A percentile compares a stretch with the other conserved stretches of the same genome.
phyloP scores from a whole-genome alignment of 2,329 filamentous ascomycete species.

The Phyllosticta citribraziliensis region DNA sequence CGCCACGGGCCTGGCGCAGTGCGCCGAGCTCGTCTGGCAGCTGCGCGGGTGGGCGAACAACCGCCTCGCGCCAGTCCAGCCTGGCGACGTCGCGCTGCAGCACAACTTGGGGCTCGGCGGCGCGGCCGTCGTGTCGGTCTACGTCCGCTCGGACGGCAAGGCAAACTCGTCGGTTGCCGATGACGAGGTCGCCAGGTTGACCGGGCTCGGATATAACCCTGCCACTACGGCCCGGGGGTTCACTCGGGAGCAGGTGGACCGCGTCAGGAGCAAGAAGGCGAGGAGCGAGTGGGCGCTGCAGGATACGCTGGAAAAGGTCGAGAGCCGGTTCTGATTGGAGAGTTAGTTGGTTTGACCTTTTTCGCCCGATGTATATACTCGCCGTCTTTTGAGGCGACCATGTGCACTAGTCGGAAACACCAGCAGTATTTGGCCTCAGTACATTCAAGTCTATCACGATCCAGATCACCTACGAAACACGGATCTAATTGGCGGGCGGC shows the following conservation, averaged over 20 bases:
- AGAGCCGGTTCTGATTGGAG: constrained; percentile 50
- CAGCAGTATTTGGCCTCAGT: too few species aligned
- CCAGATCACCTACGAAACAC: too few species aligned
- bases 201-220: constrained; percentile 78
- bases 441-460: too few species aligned
- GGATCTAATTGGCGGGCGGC: too few species aligned
- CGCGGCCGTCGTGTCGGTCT: constrained; percentile 82
- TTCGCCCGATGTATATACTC: too few species aligned
- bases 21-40: constrained; percentile 91
- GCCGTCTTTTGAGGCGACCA: too few species aligned
- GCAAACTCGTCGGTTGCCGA: constrained; percentile 51
- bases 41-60: constrained; percentile 94
- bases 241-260: constrained; percentile 62
- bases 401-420: too few species aligned
- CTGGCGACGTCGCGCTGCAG: constrained; percentile 58
- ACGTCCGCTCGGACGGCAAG: constrained; percentile 71
- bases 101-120: constrained; percentile 91
- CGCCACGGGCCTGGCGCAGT: constrained; percentile 90
- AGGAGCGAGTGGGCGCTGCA: constrained; percentile 64
- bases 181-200: constrained; percentile 54
- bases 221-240: constrained; percentile 87
- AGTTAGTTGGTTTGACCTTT: too few species aligned
- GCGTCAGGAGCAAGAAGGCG: constrained; percentile 59
- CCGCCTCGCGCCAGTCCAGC: constrained; percentile 56
- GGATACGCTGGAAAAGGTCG: constrained; percentile 65